Percentiles rank a stretch among this genome's conserved stretches.
Evolutionary conservation across 305 asterid genomes (phyloP).

Genomic region (Rubia occidens): DNA sequence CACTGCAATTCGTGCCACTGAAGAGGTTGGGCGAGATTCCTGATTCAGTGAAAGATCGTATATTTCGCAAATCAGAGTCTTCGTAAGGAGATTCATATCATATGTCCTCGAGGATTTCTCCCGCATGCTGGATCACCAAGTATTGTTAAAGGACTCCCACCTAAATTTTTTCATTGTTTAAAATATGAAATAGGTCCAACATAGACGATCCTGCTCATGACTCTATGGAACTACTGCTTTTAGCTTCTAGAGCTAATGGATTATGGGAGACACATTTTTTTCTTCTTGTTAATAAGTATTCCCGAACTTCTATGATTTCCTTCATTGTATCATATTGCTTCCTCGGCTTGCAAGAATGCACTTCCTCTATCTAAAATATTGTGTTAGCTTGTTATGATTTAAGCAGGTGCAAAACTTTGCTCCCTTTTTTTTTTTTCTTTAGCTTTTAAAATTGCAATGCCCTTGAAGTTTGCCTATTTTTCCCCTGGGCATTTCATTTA

Average conservation of each 20-base stretch:
- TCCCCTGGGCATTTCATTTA: background rate
- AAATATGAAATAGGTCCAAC: background rate
- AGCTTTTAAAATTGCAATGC: background rate
- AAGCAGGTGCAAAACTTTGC: background rate
- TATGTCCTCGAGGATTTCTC: constrained; percentile 96
- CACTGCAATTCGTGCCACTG: too few species aligned
- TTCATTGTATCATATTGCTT: background rate
- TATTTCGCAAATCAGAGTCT: too few species aligned
- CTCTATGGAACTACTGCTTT: background rate
- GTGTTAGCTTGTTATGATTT: too few species aligned
- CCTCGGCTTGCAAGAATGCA: background rate
- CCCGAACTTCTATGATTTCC: background rate
- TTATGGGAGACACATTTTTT: background rate
- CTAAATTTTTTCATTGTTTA: background rate
- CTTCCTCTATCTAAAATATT: too few species aligned
- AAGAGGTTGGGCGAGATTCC: too few species aligned
- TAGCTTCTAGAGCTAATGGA: background rate
- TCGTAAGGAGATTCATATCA: too few species aligned
- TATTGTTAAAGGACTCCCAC: constrained; percentile 18
- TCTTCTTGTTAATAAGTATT: background rate
- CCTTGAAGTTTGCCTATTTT: background rate
- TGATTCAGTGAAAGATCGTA: too few species aligned
- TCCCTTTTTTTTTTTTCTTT: background rate
- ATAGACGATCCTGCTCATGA: background rate
- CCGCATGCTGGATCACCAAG: constrained; percentile 85